Base-by-base conservation (phyloP, 2,329 filamentous ascomycete species). In the Epichloe sp. region DNA sequence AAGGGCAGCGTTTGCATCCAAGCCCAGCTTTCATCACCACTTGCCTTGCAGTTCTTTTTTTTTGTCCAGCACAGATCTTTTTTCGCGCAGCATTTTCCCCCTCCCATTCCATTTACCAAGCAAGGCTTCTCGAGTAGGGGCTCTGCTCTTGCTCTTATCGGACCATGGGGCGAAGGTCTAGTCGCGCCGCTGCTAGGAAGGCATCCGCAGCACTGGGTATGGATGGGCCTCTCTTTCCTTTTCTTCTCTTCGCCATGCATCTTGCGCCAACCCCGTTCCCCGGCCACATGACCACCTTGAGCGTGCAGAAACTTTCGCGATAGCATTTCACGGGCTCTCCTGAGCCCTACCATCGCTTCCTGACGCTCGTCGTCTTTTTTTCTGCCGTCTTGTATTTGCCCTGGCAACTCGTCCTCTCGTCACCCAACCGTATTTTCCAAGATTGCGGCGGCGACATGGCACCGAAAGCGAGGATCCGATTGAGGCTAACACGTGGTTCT, bases 131-230 rank as follows among this genome's bases (percentile, higher is more conserved):
- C 46, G 3, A 40, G 17, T 8, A 15, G 19, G 43, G 15, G 37
- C 40, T 23, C 44, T 14, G 41, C 34, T 52, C 38, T 31, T 14
- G 41, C 34, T 52, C 38, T 31, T 36, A 50, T 42, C 14, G 41
- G 34, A 44, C 31, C 37, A 54, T 54, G 52, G 71, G 72, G 55
- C 71, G 71, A 63, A 68, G 74, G 62, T 75, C 74, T 56, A 74
- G 74, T 55, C 72, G 74, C 65, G 73, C 74, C 57, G 74, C 74
- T 55, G 74, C 74, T 44, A 76, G 73, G 65, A 73, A 72, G 62
- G 74, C 74, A 54, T 72, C 74, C 54, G 74, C 73, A 56, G 74
- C 74, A 56, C 65, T 77, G 58, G 74, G 74, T 77, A 68, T 62
- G 73, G 67, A 68, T 63, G 73, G 67, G 51, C 47, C 23, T 37